Percentiles rank a stretch among this genome's conserved stretches.
These are phyloP conservation scores for maize (Zea mays) DNA, from an alignment of 176 grass and related monocot species.

Conservation along the genomic window Zm-B73-REFERENCE-NAM-5.0 NC_050099.1:195895501-195896000, in stretches of 20 bases:
- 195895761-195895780: constrained; percentile 37
- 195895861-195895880: constrained; percentile 48
- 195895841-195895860: constrained; percentile 32
- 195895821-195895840: constrained; percentile 45
- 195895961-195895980: constrained; percentile 14
- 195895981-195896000: constrained; percentile 23
- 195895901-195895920: constrained; percentile 18
- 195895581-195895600: constrained; percentile 52
- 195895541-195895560: constrained; percentile 25
- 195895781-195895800: constrained; percentile 53
- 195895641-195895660: constrained; percentile 41
- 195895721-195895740: constrained; percentile 39
- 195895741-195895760: constrained; percentile 55
- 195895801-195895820: constrained; percentile 42
- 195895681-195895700: constrained; percentile 29
- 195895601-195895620: constrained; percentile 57
- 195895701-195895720: constrained; percentile 63
- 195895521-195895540: constrained; percentile 36
- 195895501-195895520: constrained; percentile 35
- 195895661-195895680: constrained; percentile 37
- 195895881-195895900: constrained; percentile 30
- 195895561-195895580: constrained; percentile 37
- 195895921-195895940: constrained; percentile 10
- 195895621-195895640: constrained; percentile 61
- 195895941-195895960: constrained; percentile 8